phyloP scores from a whole-genome alignment of 1,139 yeast species.

The Wickerhamiella infanticola region DNA sequence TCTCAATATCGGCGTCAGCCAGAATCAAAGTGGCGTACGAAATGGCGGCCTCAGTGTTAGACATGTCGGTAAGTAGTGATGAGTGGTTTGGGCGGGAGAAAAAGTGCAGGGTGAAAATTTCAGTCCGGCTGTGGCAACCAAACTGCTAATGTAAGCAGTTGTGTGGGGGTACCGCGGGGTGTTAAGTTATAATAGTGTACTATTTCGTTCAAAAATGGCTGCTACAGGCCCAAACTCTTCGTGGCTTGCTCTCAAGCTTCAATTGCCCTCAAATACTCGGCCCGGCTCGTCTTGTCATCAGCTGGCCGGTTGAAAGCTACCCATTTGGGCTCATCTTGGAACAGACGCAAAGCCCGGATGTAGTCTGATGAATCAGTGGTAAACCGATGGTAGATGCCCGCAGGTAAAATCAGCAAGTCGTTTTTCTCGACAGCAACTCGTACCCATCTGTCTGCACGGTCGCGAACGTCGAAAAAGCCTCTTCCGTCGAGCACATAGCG shows the following conservation, averaged over 20 bases:
- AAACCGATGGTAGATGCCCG: conserved; percentile 87
- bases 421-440: conserved; percentile 47
- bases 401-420: conserved; percentile 54
- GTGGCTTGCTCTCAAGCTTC: background rate
- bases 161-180: too few species aligned
- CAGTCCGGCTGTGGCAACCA: background rate
- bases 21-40: conserved; percentile 78
- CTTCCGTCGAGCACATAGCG: conserved; percentile 79
- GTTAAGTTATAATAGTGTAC: too few species aligned
- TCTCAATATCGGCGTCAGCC: conserved; percentile 93
- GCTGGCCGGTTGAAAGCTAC: conserved; percentile 62
- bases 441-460: conserved; percentile 54
- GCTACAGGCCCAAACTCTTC: too few species aligned
- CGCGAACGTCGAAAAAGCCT: conserved; percentile 84
- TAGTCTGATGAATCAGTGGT: conserved; percentile 49
- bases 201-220: too few species aligned
- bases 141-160: too few species aligned
- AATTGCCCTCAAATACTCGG: background rate
- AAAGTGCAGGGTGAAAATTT: conserved; percentile 2
- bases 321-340: conserved; percentile 96
- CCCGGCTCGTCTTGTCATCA: background rate
- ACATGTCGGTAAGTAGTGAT: conserved; percentile 22
- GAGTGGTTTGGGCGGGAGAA: conserved; percentile 2
- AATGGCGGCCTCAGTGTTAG: conserved; percentile 27
- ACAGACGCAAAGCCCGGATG: conserved; percentile 67